Evolutionary conservation across 1,284 basidiomycete genomes (phyloP).

Genomic region (Testicularia cyperi): DNA sequence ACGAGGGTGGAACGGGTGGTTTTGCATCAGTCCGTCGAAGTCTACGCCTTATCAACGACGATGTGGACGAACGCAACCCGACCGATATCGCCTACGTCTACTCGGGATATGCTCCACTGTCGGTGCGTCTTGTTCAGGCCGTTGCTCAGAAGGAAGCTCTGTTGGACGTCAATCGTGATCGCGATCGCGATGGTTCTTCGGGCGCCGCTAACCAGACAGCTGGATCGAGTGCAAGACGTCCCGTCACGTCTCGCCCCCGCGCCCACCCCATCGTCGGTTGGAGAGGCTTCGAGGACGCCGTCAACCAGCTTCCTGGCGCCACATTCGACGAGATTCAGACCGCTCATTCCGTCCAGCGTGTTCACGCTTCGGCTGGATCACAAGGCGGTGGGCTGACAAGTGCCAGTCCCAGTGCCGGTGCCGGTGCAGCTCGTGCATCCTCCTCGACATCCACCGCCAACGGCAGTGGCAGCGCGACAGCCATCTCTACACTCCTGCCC

Average conservation of each 20-base stretch:
- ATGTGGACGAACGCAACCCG: conserved; percentile 70
- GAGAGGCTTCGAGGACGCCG: conserved; percentile 91
- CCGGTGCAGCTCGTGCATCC: conserved; percentile 2
- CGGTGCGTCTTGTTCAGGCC: conserved; percentile 86
- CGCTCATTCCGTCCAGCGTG: neutral
- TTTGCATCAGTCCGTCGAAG: conserved; percentile 76
- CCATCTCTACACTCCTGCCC: neutral
- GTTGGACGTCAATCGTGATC: conserved; percentile 59
- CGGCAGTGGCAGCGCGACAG: too few species aligned
- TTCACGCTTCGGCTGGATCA: too few species aligned
- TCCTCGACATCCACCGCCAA: neutral
- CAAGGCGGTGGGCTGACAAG: too few species aligned
- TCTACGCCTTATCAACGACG: conserved; percentile 88
- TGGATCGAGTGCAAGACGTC: conserved; percentile 3
- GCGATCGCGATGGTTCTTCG: conserved; percentile 1
- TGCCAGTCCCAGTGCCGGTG: neutral
- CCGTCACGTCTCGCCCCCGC: conserved; percentile 58
- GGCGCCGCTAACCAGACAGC: neutral
- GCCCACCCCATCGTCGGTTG: conserved; percentile 90
- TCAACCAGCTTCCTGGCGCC: conserved; percentile 78
- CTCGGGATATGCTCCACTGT: conserved; percentile 93
- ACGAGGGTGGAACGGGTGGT: conserved; percentile 61
- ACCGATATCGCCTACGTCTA: conserved; percentile 94
- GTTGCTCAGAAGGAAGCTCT: conserved; percentile 85
- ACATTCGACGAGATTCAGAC: conserved; percentile 76